Conservation (phyloP, 2,329 filamentous ascomycete species). For the Hirsutella thompsonii region DNA sequence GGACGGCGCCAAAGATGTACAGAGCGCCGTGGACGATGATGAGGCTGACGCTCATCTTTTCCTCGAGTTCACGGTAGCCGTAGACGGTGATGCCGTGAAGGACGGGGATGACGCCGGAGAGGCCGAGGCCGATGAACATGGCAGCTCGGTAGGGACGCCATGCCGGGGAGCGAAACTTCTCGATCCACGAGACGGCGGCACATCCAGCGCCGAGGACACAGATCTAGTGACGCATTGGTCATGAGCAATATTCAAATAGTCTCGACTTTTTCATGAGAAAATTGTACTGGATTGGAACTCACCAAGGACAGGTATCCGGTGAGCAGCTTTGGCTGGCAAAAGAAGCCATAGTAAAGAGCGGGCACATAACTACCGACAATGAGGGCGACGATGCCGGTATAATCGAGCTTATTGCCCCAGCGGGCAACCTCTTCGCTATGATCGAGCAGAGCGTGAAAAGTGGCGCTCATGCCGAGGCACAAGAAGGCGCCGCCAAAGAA, state of each 20-base stretch:
- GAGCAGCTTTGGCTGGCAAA: slow-evolving; percentile 53
- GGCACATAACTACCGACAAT: slow-evolving; percentile 90
- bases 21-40: slow-evolving; percentile 66
- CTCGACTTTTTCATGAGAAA: too few species aligned
- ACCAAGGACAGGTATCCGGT: slow-evolving; percentile 65
- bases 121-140: slow-evolving; percentile 82
- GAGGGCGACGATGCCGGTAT: slow-evolving; percentile 81
- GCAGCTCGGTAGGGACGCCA: slow-evolving; percentile 76
- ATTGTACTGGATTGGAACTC: slow-evolving; percentile 22
- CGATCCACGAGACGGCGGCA: slow-evolving; percentile 61
- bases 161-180: slow-evolving; percentile 68
- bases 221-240: slow-evolving; percentile 41
- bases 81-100: slow-evolving; percentile 60
- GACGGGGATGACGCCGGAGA: slow-evolving; percentile 74
- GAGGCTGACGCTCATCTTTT: slow-evolving; percentile 70
- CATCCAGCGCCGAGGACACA: slow-evolving; percentile 65
- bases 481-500: slow-evolving; percentile 65
- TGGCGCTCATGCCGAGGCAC: slow-evolving; percentile 71
- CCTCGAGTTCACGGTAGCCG: slow-evolving; percentile 51
- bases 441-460: slow-evolving; percentile 74
- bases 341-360: slow-evolving; percentile 77
- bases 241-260: not conserved
- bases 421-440: slow-evolving; percentile 67
- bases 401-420: slow-evolving; percentile 88
- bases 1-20: slow-evolving; percentile 73